phyloP scores from a whole-genome alignment of 2,329 filamentous ascomycete genomes.

The Aureobasidium sp. region DNA sequence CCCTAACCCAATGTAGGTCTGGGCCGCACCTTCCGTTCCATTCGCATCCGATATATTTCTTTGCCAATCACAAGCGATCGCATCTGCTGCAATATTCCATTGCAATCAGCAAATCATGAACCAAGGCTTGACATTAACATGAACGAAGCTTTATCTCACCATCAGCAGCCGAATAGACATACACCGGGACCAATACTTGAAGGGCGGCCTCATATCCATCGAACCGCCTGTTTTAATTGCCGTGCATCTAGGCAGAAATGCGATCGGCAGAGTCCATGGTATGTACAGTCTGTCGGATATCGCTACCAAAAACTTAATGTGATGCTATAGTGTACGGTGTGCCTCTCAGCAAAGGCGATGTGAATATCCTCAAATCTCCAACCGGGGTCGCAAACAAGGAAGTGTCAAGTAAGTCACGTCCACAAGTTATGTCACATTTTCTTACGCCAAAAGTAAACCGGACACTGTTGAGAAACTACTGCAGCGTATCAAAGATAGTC shows the following conservation, averaged over 20 bases:
- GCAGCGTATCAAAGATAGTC: neutral
- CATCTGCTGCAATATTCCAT: neutral
- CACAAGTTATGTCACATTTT: neutral
- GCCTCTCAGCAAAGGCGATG: neutral
- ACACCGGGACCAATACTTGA: neutral
- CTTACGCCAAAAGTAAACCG: neutral
- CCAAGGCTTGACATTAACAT: neutral
- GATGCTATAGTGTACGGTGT: neutral
- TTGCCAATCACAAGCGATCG: neutral
- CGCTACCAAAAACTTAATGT: neutral
- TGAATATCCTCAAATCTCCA: neutral
- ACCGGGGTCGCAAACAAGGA: slow-evolving; percentile 2
- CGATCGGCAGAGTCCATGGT: neutral
- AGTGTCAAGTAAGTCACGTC: slow-evolving; percentile 1
- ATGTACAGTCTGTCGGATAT: neutral
- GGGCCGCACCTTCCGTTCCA: too few relatives aligned
- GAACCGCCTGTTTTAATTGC: neutral
- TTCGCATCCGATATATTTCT: neutral
- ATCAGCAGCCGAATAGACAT: neutral
- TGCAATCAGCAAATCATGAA: neutral
- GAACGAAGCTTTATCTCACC: neutral
- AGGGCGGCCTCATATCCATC: neutral
- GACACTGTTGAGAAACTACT: neutral
- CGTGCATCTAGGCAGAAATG: slow-evolving; percentile 1
- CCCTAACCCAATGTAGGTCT: neutral